Evolutionary conservation across 345 rosid species (phyloP), one percentile per base, ranked within the genome.

Genomic region (Limnanthes douglasii): DNA sequence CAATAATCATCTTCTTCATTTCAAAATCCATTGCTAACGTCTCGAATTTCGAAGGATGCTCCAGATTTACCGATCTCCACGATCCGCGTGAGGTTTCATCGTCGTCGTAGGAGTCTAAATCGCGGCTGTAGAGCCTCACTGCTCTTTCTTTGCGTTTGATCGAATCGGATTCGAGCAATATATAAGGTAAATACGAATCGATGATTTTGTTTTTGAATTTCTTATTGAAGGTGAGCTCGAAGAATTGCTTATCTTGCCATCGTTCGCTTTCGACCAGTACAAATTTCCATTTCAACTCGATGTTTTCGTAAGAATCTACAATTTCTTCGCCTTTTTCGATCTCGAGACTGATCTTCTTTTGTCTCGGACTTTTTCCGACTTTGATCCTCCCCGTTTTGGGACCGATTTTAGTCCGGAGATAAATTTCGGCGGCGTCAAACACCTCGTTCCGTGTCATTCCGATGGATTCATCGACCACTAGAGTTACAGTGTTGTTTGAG

Each of bases 41-140:
- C 1, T 69, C 77, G 32, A 73, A 69, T 0, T 64, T 73, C 0
- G 74, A 44, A 0, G 78, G 74, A 35, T 73, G 83, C 2, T 73
- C 69, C 1, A 73, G 57, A 15, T 37, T 60, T 29, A 73, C 25
- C 2, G 61, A 60, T 4, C 66, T 69, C 77, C 82, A 73, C 12
- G 11, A 14, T 13, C 53, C 47, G 16, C 46, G 34, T 0, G 31
- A 41, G 4, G 19, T 47, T 1, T 36, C 46, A 10, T 54, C 70
- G 12, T 57, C 58, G 3, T 51, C 24, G 4, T n/a, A 21, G 1
- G 30, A 28, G 15, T 43, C 33, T 21, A 50, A 37, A 8, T 56
- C 70, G 7, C 47, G 24, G 25, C 48, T 65, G 17, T 69, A 61
- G 1, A 63, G 60, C 66, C 54, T 69, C 8, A 69, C 46, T 3